Percentiles rank a stretch among this genome's conserved stretches.
Evolutionary conservation across 2,329 filamentous ascomycete genomes (phyloP).

Genomic region (Sarocladium oryzae): DNA sequence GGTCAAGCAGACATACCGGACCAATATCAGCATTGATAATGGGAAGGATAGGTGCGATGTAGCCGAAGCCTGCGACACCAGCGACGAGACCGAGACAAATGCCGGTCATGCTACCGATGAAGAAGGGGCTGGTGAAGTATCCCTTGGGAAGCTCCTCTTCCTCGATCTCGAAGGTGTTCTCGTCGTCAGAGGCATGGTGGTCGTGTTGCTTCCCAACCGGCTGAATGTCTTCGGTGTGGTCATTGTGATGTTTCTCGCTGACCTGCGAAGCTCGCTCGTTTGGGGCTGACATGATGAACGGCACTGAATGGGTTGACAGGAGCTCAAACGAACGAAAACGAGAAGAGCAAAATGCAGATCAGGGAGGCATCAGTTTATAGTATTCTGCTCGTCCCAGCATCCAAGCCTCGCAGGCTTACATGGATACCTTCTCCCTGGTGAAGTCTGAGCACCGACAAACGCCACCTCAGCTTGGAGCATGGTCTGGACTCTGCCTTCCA

Average conservation of each 20-base stretch:
- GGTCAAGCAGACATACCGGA: constrained; percentile 10
- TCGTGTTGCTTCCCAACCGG: not conserved
- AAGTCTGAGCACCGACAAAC: not conserved
- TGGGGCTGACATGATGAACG: not conserved
- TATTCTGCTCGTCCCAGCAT: no score
- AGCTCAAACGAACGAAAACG: no score
- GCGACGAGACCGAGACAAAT: constrained; percentile 20
- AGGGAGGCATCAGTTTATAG: no score
- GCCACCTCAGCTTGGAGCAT: no score
- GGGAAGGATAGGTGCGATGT: constrained; percentile 17
- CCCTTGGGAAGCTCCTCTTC: constrained; percentile 16
- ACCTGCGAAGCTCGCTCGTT: constrained; percentile 1
- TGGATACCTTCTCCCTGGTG: constrained; percentile 3
- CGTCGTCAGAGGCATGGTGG: constrained; percentile 9
- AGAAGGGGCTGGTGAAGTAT: constrained; percentile 21
- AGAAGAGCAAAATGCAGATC: no score
- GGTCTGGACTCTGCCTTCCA: no score
- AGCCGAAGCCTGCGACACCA: constrained; percentile 22
- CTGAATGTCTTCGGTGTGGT: not conserved
- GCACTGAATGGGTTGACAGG: no score
- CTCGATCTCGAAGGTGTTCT: constrained; percentile 16
- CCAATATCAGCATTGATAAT: constrained; percentile 18
- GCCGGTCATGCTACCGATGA: constrained; percentile 19
- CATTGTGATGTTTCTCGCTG: constrained; percentile 6
- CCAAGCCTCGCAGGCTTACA: no score